Base-by-base conservation (phyloP, 2,329 filamentous ascomycete genomes). In the Gaeumannomyces sp. region DNA sequence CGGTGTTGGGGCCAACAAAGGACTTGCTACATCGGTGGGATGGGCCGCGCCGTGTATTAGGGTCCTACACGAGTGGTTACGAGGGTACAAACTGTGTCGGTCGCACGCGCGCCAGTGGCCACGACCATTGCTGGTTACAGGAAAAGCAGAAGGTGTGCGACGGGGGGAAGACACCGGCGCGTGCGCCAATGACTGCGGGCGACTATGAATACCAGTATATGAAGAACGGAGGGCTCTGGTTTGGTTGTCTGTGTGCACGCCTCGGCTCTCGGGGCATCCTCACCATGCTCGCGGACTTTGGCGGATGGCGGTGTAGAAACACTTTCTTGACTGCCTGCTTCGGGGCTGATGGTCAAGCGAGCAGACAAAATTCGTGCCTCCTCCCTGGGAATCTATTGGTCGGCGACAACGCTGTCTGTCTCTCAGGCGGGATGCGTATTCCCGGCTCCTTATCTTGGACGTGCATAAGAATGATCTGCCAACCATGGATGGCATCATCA, bases 1-100 rank as follows among this genome's bases (percentile, higher is more conserved):
- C n/a, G 59, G 59, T 38, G 59, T 60, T 60, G 25, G 59, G 59
- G 29, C 29, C 22, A 53, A 53, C 45, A n/a, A 22, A 53, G 22
- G 45, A 53, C 38, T 45, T 45, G 38, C 3, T 45, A 16, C 38
- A 10, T 53, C 45, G 45, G 45, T 14, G 45, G 19, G 45, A 53
- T 53, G 45, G 45, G 45, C 45, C 22, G 19, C 45, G 45, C 45
- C 45, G 19, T 53, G 45, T 22, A 53, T 53, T 11, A 10, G 45
- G 45, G 22, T n/a, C 45, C 6, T 53, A n/a, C 8, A 7, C 45
- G 45, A 53, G 45, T n/a, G 19, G 45, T 11, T 53, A 53, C 22
- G 45, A 53, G 22, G 45, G 45, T n/a, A 53, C n/a, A 53, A 53
- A 19, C 7, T 11, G 22, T 22, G 8, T 53, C 45, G 22, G 45